Percentiles rank a stretch among this genome's conserved stretches.
phyloP scores from a whole-genome alignment of 805 yeast genomes.

The Yarrowia sp. region DNA sequence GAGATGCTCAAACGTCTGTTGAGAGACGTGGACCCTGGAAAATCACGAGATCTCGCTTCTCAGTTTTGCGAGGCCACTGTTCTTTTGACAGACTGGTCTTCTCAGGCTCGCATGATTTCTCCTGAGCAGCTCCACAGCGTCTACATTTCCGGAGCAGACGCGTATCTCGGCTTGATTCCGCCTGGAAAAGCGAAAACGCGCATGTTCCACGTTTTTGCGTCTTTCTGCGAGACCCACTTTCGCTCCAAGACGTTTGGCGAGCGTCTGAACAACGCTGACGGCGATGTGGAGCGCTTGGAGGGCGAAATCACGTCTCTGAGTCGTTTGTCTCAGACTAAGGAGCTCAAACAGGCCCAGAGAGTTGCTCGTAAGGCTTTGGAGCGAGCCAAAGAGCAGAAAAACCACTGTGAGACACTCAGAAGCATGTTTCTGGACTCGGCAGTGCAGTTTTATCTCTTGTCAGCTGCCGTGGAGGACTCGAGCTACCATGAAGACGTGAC shows the following conservation, averaged over 20 bases:
- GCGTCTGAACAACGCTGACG: neutral
- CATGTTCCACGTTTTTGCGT: conserved; percentile 16
- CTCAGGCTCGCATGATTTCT: conserved; percentile 14
- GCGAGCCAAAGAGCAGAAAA: neutral
- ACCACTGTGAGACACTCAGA: neutral
- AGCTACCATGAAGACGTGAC: conserved; percentile 56
- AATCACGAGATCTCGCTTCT: neutral
- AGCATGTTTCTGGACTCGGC: neutral
- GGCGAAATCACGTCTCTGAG: conserved; percentile 28
- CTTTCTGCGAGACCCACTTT: conserved; percentile 12
- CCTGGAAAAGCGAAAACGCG: neutral
- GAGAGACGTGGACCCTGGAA: neutral
- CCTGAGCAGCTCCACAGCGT: conserved; percentile 1
- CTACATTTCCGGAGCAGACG: neutral
- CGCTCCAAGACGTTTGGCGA: neutral
- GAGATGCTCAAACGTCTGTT: neutral
- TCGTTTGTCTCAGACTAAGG: conserved; percentile 32
- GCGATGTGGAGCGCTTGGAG: neutral
- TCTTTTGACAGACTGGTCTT: conserved; percentile 1
- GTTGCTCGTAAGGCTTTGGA: neutral
- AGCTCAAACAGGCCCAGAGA: neutral
- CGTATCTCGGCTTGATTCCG: neutral
- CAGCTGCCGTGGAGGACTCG: neutral
- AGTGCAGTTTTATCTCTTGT: neutral
- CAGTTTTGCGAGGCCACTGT: conserved; percentile 8